Evolutionary conservation across 148 eudicot genomes (phyloP), one percentile per base, ranked within the genome.

Genomic region (Gaultheria prostrata): DNA sequence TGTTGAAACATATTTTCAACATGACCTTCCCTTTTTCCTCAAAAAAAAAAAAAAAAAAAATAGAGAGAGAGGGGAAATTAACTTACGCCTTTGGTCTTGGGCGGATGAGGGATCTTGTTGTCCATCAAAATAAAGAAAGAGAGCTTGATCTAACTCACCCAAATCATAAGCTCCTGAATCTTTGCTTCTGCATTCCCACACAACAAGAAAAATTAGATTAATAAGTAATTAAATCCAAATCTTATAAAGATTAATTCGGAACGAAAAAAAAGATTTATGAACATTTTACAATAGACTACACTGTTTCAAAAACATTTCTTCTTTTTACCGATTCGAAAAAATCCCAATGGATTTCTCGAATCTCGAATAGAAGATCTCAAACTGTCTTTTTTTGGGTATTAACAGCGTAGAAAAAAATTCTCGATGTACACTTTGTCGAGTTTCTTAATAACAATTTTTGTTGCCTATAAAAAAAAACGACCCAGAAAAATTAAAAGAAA

Each of bases 61-160:
- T 13, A 10, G 4, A 54, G 39, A 85, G 10, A 80, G 11, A 45
- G n/a, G 49, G 35, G 82, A 21, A 79, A 77, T 1, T 51, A 80
- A 81, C 95, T 89, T 80, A 96, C 99, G 98, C 84, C 89, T 87
- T 85, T 85, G 91, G 12, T 92, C 91, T 80, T 93, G 93, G 65
- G 65, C 81, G 63, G 89, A 18, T 7, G 90, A 84, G 7, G 85
- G 91, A 67, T 90, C 91, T 87, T 93, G 95, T 87, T 93, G 95
- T 28, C 91, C 92, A 78, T 95, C 98, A 10, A 95, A 89, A 79
- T 92, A 95, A 2, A 92, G 88, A 48, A 95, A 92, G 18, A 97
- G 90, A 1, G 99, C 93, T 81, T 93, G 98, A 89, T 97, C 99
- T 21, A 97, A 85, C 78, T 97, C 99, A 2, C 95, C 97, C 81